Conservation (phyloP, 2,329 filamentous ascomycete genomes). For the Aureobasidium sp. region DNA sequence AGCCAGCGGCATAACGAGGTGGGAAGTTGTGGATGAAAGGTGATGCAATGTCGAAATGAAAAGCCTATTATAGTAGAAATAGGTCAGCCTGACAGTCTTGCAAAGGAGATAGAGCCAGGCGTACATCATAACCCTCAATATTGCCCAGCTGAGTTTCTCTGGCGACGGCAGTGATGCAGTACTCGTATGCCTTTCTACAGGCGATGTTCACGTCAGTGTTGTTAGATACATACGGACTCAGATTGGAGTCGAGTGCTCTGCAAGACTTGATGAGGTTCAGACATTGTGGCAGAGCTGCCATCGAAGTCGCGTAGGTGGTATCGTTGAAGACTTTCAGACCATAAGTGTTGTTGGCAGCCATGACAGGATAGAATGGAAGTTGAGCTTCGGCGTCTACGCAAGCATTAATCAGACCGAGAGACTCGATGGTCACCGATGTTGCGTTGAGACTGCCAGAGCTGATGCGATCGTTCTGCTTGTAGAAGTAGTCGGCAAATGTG, state of each 20-base stretch:
- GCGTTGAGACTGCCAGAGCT: slow-evolving; percentile 30
- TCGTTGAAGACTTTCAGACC: slow-evolving; percentile 23
- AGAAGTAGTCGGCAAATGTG: slow-evolving; percentile 31
- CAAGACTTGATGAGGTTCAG: not conserved
- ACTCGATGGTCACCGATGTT: slow-evolving; percentile 39
- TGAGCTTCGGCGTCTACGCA: slow-evolving; percentile 45
- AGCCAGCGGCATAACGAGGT: slow-evolving; percentile 32
- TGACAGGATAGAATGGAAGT: slow-evolving; percentile 33
- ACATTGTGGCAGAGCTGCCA: not conserved
- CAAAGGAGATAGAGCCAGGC: not conserved
- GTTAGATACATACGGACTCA: not conserved
- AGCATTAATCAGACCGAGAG: slow-evolving; percentile 52
- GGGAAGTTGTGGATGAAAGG: slow-evolving; percentile 1
- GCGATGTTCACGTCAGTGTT: not conserved
- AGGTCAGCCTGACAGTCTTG: not conserved
- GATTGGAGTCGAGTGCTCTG: not conserved
- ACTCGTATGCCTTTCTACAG: not conserved
- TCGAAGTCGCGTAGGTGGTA: not conserved
- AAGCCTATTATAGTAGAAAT: not conserved
- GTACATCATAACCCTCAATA: not conserved
- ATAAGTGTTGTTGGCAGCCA: slow-evolving; percentile 32
- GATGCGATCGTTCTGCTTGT: slow-evolving; percentile 54
- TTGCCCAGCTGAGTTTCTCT: not conserved
- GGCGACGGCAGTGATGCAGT: not conserved
- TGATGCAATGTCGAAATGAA: slow-evolving; percentile 3